A percentile compares a stretch with the other conserved stretches of the same genome.
Evolutionary conservation across 176 grass and related monocot genomes (phyloP).

Genomic region (Musa itinerans): DNA sequence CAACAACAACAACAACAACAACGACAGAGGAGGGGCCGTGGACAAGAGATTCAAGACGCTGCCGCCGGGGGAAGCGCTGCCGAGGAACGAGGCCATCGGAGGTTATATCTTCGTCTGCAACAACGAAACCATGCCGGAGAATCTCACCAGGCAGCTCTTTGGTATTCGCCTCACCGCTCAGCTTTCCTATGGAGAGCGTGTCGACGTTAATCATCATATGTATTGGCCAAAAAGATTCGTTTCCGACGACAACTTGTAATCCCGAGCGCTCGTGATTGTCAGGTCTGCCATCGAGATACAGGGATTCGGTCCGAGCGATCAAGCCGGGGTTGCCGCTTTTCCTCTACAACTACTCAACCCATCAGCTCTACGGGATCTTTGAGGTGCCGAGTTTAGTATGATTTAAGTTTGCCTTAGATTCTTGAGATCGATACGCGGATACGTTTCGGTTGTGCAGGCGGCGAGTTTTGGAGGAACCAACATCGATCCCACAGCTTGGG

Average conservation of each 20-base stretch:
- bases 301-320: conserved; percentile 87
- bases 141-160: conserved; percentile 87
- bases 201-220: background rate
- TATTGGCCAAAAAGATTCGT: too few relatives aligned
- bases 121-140: conserved; percentile 99
- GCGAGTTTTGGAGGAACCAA: conserved; percentile 90
- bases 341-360: conserved; percentile 99
- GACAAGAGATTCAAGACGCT: conserved; percentile 99
- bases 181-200: background rate
- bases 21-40: conserved; percentile 10
- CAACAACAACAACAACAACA: conserved; percentile 19
- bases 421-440: too few relatives aligned
- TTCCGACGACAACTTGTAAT: too few relatives aligned
- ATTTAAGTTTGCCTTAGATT: too few relatives aligned
- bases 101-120: conserved; percentile 99
- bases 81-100: conserved; percentile 61
- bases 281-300: conserved; percentile 82
- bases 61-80: conserved; percentile 76
- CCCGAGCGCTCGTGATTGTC: background rate
- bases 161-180: conserved; percentile 25
- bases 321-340: conserved; percentile 90
- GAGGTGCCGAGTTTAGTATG: conserved; percentile 31
- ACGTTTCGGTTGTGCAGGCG: conserved; percentile 33
- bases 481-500: conserved; percentile 97
- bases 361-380: conserved; percentile 97